phyloP scores from a whole-genome alignment of 2,329 filamentous ascomycete genomes.

The Penicillium fuscoglaucum region DNA sequence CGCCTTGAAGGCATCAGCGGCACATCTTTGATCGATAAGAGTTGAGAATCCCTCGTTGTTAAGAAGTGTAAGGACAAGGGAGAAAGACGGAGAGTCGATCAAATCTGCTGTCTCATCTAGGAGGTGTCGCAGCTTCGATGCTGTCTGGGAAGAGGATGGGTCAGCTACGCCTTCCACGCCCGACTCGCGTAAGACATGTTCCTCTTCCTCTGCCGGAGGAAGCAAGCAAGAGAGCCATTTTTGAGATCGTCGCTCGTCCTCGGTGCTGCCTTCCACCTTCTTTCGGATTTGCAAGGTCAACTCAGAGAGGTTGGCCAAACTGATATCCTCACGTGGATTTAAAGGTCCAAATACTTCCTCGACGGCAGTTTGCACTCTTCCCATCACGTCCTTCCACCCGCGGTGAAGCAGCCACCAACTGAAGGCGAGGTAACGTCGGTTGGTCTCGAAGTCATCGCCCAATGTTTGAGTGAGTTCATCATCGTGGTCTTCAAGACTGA shows the following conservation, averaged over 20 bases:
- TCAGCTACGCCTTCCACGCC: slow-evolving; percentile 61
- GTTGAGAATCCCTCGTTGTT: slow-evolving; percentile 85
- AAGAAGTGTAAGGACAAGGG: slow-evolving; percentile 78
- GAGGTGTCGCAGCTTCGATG: slow-evolving; percentile 69
- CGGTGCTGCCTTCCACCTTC: slow-evolving; percentile 74
- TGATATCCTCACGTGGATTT: slow-evolving; percentile 85
- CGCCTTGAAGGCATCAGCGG: slow-evolving; percentile 72
- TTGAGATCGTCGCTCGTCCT: slow-evolving; percentile 59
- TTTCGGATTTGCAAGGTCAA: slow-evolving; percentile 81
- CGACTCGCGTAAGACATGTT: slow-evolving; percentile 79
- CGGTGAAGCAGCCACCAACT: slow-evolving; percentile 97
- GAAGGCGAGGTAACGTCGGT: slow-evolving; percentile 90
- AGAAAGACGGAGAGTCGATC: slow-evolving; percentile 89
- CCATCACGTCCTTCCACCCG: slow-evolving; percentile 81
- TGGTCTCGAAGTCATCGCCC: slow-evolving; percentile 93
- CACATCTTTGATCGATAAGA: slow-evolving; percentile 79
- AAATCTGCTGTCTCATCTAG: slow-evolving; percentile 95
- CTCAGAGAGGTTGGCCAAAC: slow-evolving; percentile 74
- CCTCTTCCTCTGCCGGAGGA: slow-evolving; percentile 75
- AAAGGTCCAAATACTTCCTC: slow-evolving; percentile 85
- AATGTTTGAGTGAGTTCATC: slow-evolving; percentile 84
- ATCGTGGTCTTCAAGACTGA: slow-evolving; percentile 89
- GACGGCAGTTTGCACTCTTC: slow-evolving; percentile 80
- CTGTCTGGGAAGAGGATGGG: slow-evolving; percentile 38
- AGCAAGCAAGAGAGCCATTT: slow-evolving; percentile 85